phyloP scores from a whole-genome alignment of 345 rosid genomes.

The Microthlaspi erraticum region DNA sequence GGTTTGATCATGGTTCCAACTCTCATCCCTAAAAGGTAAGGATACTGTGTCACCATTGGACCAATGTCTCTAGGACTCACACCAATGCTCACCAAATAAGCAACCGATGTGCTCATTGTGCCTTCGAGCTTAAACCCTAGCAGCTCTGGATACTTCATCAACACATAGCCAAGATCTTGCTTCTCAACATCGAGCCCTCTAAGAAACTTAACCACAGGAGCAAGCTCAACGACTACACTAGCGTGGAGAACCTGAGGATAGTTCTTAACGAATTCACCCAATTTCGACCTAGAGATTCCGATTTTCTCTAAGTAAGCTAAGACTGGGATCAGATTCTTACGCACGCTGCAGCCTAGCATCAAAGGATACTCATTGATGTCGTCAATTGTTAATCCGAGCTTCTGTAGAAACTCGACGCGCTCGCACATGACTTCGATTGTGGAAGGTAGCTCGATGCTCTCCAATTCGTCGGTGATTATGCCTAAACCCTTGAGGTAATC shows the following conservation, averaged over 20 bases:
- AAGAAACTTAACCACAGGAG: constrained; percentile 86
- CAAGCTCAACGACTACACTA: constrained; percentile 90
- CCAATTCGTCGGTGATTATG: constrained; percentile 86
- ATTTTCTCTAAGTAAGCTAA: constrained; percentile 81
- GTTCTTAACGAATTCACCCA: constrained; percentile 83
- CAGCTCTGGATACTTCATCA: constrained; percentile 88
- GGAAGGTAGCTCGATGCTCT: constrained; percentile 78
- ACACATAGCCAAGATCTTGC: constrained; percentile 79
- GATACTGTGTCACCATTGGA: constrained; percentile 93
- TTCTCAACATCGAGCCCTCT: constrained; percentile 91
- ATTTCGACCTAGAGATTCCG: constrained; percentile 69
- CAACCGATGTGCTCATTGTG: constrained; percentile 84
- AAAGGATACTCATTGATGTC: constrained; percentile 88
- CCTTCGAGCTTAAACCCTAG: constrained; percentile 96
- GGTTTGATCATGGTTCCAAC: constrained; percentile 91
- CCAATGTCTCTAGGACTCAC: constrained; percentile 92
- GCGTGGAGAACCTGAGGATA: constrained; percentile 84
- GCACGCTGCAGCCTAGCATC: constrained; percentile 81
- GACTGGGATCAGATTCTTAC: constrained; percentile 92
- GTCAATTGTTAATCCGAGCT: constrained; percentile 72
- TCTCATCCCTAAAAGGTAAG: constrained; percentile 87
- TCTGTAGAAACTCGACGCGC: constrained; percentile 88
- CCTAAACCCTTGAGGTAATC: constrained; percentile 85
- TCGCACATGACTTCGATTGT: constrained; percentile 88
- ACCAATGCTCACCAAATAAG: constrained; percentile 89